Evolutionary conservation across 176 grass and related monocot species (phyloP), one percentile per base, ranked within the genome.

Genomic region (Oryza punctata): DNA sequence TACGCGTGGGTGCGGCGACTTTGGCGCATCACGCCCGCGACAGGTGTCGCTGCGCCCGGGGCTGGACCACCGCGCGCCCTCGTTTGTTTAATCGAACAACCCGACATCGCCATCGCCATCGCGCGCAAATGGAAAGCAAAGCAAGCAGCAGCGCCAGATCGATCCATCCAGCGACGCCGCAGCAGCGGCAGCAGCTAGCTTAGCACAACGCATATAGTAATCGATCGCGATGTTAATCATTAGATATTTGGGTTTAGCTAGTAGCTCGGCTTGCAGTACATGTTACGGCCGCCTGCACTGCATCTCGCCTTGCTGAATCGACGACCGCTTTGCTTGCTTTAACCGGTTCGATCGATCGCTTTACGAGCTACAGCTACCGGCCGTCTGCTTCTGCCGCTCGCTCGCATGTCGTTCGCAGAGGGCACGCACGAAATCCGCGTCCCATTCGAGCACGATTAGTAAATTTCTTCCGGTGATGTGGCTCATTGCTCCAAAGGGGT

Each of bases 1-100:
- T 49, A 47, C 13, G 35, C 77, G 73, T 82, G 74, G 88, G 84
- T 82, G 79, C 59, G 73, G 83, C 19, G 84, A 83, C 88, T 83
- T 79, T 83, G 84, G 37, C 84, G 79, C 78, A 50, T 76, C 88
- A 72, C 78, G 78, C 88, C 67, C 74, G 44, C 68, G 69, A 90
- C 88, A 90, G 79, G 47, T 90, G 79, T 87, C 84, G 3, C 23
- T 21, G 59, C 54, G 78, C 27, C 28, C 30, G 25, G 7, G 7
- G 0, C 54, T 74, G 88, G 88, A 86, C 84, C 88, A 86, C 79
- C 32, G 72, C 54, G 15, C 49, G 5, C 72, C 72, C 78, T 90
- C 47, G 14, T 50, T 47, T 67, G 67, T 78, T 86, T 82, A 90
- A 70, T 85, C 70, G 1, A 24, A 24, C 74, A 63, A 63, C 29